phyloP scores from a whole-genome alignment of 257 asterid genomes.

The Salvia hispanica region DNA sequence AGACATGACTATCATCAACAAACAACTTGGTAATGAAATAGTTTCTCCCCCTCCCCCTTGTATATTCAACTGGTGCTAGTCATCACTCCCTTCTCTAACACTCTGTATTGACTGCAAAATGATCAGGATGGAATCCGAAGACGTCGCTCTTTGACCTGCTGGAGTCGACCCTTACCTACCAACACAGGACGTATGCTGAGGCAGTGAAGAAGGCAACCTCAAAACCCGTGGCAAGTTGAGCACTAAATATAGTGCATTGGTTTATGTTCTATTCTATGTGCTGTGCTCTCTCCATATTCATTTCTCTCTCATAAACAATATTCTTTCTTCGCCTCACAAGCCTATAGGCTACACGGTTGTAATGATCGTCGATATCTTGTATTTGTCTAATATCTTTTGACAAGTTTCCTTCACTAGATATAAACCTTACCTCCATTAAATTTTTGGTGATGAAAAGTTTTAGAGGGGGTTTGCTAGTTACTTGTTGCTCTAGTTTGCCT shows the following conservation, averaged over 20 bases:
- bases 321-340: not conserved
- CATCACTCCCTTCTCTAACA: not conserved
- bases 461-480: conserved; percentile 16
- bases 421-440: not conserved
- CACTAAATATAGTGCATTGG: not conserved
- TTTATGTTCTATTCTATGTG: conserved; percentile 18
- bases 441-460: conserved; percentile 20
- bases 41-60: not conserved
- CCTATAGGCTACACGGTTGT: conserved; percentile 24
- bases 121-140: conserved; percentile 73
- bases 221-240: conserved; percentile 53
- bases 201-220: conserved; percentile 71
- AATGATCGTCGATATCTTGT: conserved; percentile 27
- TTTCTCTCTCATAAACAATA: conserved; percentile 18
- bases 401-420: conserved; percentile 7
- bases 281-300: conserved; percentile 26
- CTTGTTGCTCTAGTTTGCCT: conserved; percentile 23
- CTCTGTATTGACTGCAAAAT: not conserved
- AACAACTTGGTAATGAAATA: conserved; percentile 68
- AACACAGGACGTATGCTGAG: conserved; percentile 75
- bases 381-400: conserved; percentile 30
- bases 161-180: conserved; percentile 78
- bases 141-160: conserved; percentile 85
- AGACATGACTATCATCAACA: conserved; percentile 92
- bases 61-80: not conserved